Base-by-base conservation (phyloP, 768 basidiomycete genomes). In the Rhizopogon sp. region DNA sequence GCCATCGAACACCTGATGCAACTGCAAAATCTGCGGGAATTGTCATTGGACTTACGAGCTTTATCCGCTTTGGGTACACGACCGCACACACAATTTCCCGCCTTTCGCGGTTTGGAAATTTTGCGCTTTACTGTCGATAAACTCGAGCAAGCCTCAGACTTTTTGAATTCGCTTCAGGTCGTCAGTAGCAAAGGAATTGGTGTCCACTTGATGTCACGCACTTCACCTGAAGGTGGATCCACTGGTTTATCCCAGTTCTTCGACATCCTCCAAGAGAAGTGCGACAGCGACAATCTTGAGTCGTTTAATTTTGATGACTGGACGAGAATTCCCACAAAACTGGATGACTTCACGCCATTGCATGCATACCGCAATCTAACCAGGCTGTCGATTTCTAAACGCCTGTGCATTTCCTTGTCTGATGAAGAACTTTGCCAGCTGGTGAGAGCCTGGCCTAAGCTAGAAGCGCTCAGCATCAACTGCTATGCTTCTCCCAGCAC, bases 401-500 rank as follows among this genome's bases (percentile, higher is more conserved):
- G 43, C 7, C 28, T 25, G 61, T 0, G 62, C 56, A 0, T 45
- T 59, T 20, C 45, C 58, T 3, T 68, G 8, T 56, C 56, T 31
- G 66, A 66, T 39, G 41, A 55, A 1, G 57, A 54, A 33, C 54
- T 66, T 0, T 28, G 54, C 7, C 54, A 56, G 43, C 39, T 68
- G 0, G 64, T 56, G 0, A 53, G 35, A 2, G 58, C 62, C 1
- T 66, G 65, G 67, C 62, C 67, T n/a, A 10, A 43, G 5, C 37
- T 69, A 0, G 56, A 66, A 53, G 49, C 54, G 4, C 67, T 66
- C 25, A 25, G 33, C 3, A 56, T 69, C n/a, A 41, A 55, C 6
- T 58, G 58, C 22, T 1, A 64, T 58, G 39, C 25, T 57, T 45
- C 40, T 60, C 22, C 22, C 22, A 25, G 2, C 3, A 25, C 22